Evolutionary conservation across 2,329 filamentous ascomycete genomes (phyloP), one percentile per base, ranked within the genome.

Genomic region (Claviceps monticola): DNA sequence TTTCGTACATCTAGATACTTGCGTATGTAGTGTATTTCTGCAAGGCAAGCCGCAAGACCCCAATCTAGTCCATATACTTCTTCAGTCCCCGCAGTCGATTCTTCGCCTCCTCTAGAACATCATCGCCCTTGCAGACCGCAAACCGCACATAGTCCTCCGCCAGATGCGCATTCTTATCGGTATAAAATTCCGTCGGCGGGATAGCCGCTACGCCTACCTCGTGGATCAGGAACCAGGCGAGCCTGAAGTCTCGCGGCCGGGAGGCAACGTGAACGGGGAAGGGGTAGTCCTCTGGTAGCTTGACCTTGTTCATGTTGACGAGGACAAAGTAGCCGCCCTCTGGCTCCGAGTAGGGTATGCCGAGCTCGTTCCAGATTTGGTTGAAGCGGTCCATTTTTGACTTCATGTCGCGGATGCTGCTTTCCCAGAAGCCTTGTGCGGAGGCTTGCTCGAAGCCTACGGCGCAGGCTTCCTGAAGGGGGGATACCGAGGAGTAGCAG

Each of bases 321-420:
- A 98, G 80, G 41, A 98, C 88, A 64, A 98, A 98, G 73, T 98
- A 98, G 19, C 93, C 93, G 50, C 93, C 93, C 67, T 98, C 90
- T 4, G 93, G 93, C 54, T 95, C 85, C 1, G 88, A 91, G 72
- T 91, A 95, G 4, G 85, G 84, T 48, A 91, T 73, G 16, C 75
- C 79, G 6, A 91, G 76, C 69, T 91, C 86, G 48, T 80, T 73
- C 73, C 86, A 91, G 42, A 91, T 73, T 55, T 84, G 75, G 66
- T 91, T 95, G 74, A 98, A 96, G 23, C 79, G 80, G 59, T 85
- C 76, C 72, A 97, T 84, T 69, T 95, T 96, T 54, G 70, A 78
- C 69, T 88, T 86, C 91, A 97, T 97, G 59, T 96, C 89, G 39
- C 70, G 73, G 61, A 91, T 83, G 23, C 85, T 84, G 53, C 84